Percentiles rank a stretch among this genome's conserved stretches.
Conservation (phyloP, 257 asterid genomes). For the Solanum ahanhuiri region DNA sequence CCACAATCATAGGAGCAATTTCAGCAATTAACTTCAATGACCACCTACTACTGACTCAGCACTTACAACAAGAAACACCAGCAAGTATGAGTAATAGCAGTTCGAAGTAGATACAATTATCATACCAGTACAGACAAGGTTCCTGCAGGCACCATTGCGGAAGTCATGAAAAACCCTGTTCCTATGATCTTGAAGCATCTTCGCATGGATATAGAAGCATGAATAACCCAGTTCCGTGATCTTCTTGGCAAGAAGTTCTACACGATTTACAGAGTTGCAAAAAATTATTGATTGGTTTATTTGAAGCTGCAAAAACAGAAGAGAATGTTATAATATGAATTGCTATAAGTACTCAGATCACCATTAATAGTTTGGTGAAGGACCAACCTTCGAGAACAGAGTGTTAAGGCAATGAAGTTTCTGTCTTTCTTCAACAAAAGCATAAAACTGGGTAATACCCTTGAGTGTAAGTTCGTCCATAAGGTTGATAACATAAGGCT, state of each 20-base stretch:
- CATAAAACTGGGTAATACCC: conserved; percentile 85
- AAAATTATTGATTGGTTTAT: conserved; percentile 85
- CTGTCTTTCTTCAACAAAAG: conserved; percentile 93
- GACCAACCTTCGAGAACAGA: conserved; percentile 63
- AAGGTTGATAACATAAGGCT: conserved; percentile 71
- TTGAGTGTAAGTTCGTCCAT: conserved; percentile 93
- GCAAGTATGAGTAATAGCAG: neutral
- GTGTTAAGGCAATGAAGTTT: conserved; percentile 86
- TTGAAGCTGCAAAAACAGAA: conserved; percentile 55
- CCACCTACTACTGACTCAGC: neutral
- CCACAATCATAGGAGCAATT: neutral
- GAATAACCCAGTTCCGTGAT: conserved; percentile 89
- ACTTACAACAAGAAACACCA: neutral
- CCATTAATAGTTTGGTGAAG: neutral
- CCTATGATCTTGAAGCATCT: conserved; percentile 96
- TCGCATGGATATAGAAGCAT: conserved; percentile 89
- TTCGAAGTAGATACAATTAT: neutral
- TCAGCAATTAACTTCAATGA: neutral
- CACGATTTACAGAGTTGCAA: conserved; percentile 93
- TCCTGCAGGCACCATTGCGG: conserved; percentile 94
- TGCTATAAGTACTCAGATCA: neutral
- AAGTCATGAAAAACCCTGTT: conserved; percentile 89
- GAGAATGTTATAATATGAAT: conserved; percentile 4
- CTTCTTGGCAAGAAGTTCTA: conserved; percentile 89
- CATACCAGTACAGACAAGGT: conserved; percentile 90